Conservation (phyloP, 2,329 filamentous ascomycete genomes). For the Colletotrichum simmondsii region DNA sequence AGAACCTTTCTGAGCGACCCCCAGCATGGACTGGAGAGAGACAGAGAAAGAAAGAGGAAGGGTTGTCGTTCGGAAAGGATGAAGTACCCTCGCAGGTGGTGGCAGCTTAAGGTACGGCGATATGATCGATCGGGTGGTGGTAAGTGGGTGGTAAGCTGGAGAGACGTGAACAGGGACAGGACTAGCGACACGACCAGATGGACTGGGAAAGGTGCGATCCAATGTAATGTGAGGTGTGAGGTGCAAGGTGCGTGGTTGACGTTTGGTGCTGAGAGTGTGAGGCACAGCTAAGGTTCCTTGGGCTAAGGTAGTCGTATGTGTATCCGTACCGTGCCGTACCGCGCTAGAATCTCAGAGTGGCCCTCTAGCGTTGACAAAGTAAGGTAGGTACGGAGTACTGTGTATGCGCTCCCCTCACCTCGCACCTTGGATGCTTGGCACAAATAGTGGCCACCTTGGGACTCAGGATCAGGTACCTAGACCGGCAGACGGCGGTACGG, state of each 20-base stretch:
- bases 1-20: background rate
- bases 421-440: background rate
- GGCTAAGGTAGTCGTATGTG: background rate
- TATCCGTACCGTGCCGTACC: background rate
- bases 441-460: background rate
- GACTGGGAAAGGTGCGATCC: background rate
- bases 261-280: background rate
- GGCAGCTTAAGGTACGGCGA: constrained; percentile 1
- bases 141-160: background rate
- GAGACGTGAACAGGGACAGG: background rate
- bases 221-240: background rate
- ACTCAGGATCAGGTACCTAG: background rate
- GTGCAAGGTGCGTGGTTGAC: background rate
- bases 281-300: background rate
- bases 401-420: background rate
- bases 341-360: background rate
- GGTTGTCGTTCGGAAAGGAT: background rate
- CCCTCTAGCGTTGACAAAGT: background rate
- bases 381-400: too few species aligned
- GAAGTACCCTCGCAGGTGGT: constrained; percentile 11
- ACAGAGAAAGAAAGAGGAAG: background rate
- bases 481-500: background rate
- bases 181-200: background rate
- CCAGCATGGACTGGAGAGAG: background rate
- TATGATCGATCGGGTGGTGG: constrained; percentile 3